Conservation (phyloP, 73 alveolate species). For the Symbiodinium pilosum region DNA sequence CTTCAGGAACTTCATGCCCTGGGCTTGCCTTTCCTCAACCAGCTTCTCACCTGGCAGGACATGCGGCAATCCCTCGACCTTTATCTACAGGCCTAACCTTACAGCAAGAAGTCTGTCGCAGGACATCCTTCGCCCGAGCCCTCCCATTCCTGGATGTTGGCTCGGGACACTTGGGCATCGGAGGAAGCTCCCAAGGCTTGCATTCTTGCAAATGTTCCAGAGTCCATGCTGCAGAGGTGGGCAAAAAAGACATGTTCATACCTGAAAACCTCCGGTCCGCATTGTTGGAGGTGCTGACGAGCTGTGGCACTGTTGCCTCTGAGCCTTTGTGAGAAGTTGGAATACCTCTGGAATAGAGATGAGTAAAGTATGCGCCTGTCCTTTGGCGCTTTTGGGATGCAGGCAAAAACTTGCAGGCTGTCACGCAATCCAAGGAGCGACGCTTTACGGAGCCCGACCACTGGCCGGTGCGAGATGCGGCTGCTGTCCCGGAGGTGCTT, state of each 20-base stretch:
- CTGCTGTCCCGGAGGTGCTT: slow-evolving; percentile 6
- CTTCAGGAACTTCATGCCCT: neutral
- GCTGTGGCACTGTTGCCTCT: neutral
- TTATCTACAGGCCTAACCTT: neutral
- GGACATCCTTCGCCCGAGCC: neutral
- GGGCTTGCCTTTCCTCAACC: no score
- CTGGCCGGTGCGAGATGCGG: neutral
- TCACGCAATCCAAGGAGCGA: neutral
- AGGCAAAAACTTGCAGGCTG: neutral
- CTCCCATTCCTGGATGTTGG: neutral
- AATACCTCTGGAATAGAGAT: no score
- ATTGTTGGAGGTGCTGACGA: neutral
- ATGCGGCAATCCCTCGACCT: neutral
- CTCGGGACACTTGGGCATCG: neutral
- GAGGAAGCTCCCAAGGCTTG: neutral
- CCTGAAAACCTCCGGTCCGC: no score
- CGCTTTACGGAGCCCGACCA: neutral
- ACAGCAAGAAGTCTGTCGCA: neutral
- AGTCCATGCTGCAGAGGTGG: no score
- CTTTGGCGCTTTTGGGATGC: neutral
- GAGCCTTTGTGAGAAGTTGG: neutral
- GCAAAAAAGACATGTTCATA: no score
- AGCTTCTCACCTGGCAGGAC: no score
- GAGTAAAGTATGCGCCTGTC: neutral
- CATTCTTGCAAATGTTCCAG: neutral